Base-by-base conservation (phyloP, 352 stramenopile genomes). In the Peronospora tabacina region DNA sequence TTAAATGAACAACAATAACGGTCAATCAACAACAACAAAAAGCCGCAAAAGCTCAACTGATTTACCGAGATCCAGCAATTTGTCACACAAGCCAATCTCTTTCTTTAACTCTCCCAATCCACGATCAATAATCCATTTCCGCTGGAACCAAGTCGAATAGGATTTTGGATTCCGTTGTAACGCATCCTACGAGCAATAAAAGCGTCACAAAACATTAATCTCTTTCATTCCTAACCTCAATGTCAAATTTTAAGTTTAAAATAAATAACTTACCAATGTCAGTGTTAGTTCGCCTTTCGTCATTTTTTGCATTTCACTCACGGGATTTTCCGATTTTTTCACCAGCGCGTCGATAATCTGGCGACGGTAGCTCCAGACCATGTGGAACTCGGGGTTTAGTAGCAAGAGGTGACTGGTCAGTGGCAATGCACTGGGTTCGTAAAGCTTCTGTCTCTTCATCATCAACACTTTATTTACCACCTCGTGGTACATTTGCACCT, bases 101-200 rank as follows among this genome's bases (percentile, higher is more conserved):
- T 86, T 87, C 29, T 76, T 49, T 22, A 89, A 47, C 30, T 89
- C 73, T 7, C 56, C 73, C 13, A 91, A 55, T n/a, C 70, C 72
- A 12, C 75, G 72, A 16, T 89, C 75, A 20, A 94, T 63, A 34
- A 91, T 63, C 79, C 87, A 96, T 52, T 94, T 73, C 16, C 87
- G 83, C 49, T 92, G 82, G 47, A 83, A 90, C 88, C 88, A 97
- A 39, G 94, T 73, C 7, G 81, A 82, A 55, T 99, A 99, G 16
- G 90, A 97, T 76, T 99, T 99, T 12, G 96, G 95, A 56, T 98
- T 98, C 44, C 92, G 87, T 58, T 97, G 78, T 40, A 99, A 69
- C 30, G 84, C 91, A 29, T 95, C 85, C 61, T 93, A 45, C 28
- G 16, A 45, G 45, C 24, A 20, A 34, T 16, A 55, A 48, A 39